Evolutionary conservation across 2,329 filamentous ascomycete genomes (phyloP), one percentile per base, ranked within the genome.

Genomic region (Phyllosticta citribraziliensis): DNA sequence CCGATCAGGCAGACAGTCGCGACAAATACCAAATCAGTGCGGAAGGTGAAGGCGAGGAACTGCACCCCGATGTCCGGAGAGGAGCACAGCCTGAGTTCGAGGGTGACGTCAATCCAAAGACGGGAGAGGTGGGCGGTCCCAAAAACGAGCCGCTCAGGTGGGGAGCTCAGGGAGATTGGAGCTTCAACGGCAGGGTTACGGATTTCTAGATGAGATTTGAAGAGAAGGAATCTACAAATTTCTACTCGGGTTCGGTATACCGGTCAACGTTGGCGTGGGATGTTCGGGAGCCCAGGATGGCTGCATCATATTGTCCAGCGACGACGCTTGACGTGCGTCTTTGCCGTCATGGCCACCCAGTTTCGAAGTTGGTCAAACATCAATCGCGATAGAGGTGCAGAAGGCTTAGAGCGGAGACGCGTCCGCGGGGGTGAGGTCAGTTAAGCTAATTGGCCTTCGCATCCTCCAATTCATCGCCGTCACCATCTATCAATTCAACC

Each of bases 91-190:
- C 94, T 1, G 93, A 97, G 77, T 99, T 99, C 69, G 86, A 93
- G 67, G 94, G 94, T 62, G 92, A 97, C 59, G 82, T 80, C 60
- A 97, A 99, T 74, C 94, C 94, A 2, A 88, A 87, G 79, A 99
- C 94, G 1, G 94, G 94, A 24, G 94, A 99, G 80, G 85, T 97
- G 11, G 94, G 94, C 5, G 94, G 94, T 0, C 94, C 94, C 5
- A 99, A 97, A 85, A 97, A 96, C 71, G 93, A 99, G 76, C 94
- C 94, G 57, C 71, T 97, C 71, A 79, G 92, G 68, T 97, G 93
- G 93, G 91, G 91, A 0, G 79, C 81, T 19, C 72, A 69, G 0
- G 87, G 89, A 0, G 86, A 89, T 72, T 99, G 92, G 88, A 97
- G 91, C 73, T 99, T 89, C 74, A 97, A 97, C 74, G 94, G 94